phyloP scores from a whole-genome alignment of 2,329 filamentous ascomycete genomes.

The Blastomyces gilchristii region DNA sequence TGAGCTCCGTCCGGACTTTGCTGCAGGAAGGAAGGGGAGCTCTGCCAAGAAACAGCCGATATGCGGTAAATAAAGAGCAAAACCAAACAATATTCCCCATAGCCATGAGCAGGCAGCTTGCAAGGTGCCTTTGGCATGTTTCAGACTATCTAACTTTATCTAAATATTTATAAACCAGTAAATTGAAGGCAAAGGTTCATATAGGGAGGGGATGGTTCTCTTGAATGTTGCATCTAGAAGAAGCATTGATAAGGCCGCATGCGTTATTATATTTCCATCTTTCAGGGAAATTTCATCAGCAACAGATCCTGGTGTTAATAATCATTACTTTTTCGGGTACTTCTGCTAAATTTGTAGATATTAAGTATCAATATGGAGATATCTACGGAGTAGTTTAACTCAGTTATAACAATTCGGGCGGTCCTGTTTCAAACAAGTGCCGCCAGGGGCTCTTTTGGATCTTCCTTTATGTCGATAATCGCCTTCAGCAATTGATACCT shows the following conservation, averaged over 20 bases:
- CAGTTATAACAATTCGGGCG: not conserved
- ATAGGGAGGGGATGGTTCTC: not conserved
- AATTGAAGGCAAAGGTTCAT: not conserved
- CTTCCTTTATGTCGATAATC: not conserved
- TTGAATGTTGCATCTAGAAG: not conserved
- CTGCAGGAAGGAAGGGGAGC: not conserved
- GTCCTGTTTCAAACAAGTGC: not conserved
- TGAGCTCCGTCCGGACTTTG: too few species aligned
- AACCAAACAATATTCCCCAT: not conserved
- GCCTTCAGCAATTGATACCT: not conserved
- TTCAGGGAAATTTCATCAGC: not conserved
- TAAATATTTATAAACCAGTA: not conserved
- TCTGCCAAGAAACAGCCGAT: not conserved
- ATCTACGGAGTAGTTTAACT: not conserved
- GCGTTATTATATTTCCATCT: not conserved
- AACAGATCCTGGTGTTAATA: not conserved
- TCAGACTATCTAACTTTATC: not conserved
- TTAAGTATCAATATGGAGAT: not conserved
- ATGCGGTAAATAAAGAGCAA: not conserved
- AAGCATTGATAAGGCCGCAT: too few species aligned
- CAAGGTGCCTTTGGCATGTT: not conserved
- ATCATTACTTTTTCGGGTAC: not conserved
- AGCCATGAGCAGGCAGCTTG: not conserved
- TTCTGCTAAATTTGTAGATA: not conserved
- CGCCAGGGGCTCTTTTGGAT: not conserved